Base-by-base conservation (phyloP, 192 early-diverging fungal species). In the Backusella liffmaniae region DNA sequence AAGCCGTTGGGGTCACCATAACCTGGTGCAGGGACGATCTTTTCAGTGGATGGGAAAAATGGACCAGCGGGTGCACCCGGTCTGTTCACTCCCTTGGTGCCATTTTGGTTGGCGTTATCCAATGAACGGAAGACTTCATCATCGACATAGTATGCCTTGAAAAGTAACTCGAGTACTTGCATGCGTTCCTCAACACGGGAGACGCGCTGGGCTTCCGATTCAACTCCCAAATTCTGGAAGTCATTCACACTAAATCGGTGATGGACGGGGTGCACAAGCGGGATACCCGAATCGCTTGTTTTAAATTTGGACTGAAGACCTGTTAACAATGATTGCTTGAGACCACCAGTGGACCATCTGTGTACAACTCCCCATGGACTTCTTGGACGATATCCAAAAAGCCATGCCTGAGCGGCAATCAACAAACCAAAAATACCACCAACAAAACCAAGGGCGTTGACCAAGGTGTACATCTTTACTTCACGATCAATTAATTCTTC, bases 331-430 rank as follows among this genome's bases (percentile, higher is more conserved):
- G 80, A 81, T 30, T 73, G 76, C 65, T 77, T 81, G 73, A 77
- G 77, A 68, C 73, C 75, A 74, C 80, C 80, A 71, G 73, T 73
- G 35, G 80, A 81, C 80, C 80, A 81, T 46, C 80, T 73, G 39
- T 81, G 80, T 10, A 81, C 73, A 21, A 81, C 76, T 39, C 80
- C 80, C 80, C 80, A 81, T 21, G 80, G 80, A 37, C 73, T 75
- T 66, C 80, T 51, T 23, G 80, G 80, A 72, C 80, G 76, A 6
- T 74, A 75, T 62, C 80, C 80, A n/a, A 81, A 81, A 5, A 81
- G 49, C 80, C 80, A 81, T 23, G 80, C 29, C 32, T 81, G 80
- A 5, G 74, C 68, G 21, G 73, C 76, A 34, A 81, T 77, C 23
- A 77, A 66, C 0, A 81, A 41, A 81, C 80, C 80, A 66, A 81